Evolutionary conservation across 1,284 basidiomycete species (phyloP).

Genomic region (Sanguinoderma infundibulare): DNA sequence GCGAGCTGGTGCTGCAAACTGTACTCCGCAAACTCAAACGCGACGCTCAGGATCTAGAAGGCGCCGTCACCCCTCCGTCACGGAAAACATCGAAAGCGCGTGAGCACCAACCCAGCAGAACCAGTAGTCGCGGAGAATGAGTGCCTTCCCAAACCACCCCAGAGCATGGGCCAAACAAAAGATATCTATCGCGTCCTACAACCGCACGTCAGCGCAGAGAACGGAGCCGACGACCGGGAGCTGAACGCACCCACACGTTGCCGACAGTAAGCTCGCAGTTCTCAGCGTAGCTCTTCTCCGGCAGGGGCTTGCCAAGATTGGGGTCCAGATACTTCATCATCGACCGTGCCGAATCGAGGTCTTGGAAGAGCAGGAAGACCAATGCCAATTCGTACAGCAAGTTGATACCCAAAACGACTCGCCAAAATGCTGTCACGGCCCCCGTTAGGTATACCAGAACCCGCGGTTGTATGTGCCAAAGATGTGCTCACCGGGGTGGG

Average conservation of each 20-base stretch:
- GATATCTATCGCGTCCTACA: slow-evolving; percentile 76
- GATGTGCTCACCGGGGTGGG: slow-evolving; percentile 37
- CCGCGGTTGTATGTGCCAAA: background rate
- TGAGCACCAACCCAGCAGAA: slow-evolving; percentile 75
- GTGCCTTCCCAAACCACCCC: slow-evolving; percentile 88
- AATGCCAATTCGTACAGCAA: slow-evolving; percentile 79
- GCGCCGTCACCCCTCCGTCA: slow-evolving; percentile 4
- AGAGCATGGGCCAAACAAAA: slow-evolving; percentile 83
- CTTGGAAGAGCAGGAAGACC: slow-evolving; percentile 84
- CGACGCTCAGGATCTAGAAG: slow-evolving; percentile 77
- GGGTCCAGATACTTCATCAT: slow-evolving; percentile 82
- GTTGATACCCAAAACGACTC: slow-evolving; percentile 76
- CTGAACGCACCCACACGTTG: slow-evolving; percentile 66
- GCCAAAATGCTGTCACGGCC: slow-evolving; percentile 62
- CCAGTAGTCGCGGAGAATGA: slow-evolving; percentile 87
- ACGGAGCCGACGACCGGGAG: slow-evolving; percentile 8
- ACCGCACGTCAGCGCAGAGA: slow-evolving; percentile 11
- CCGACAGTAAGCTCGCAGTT: slow-evolving; percentile 68
- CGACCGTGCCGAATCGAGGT: slow-evolving; percentile 72
- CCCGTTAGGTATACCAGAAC: background rate
- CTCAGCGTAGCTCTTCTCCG: slow-evolving; percentile 85
- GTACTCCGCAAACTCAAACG: slow-evolving; percentile 86
- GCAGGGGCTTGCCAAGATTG: slow-evolving; percentile 69
- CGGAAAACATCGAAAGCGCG: slow-evolving; percentile 2
- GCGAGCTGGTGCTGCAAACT: slow-evolving; percentile 82